These are phyloP conservation scores for Alternaria gaisen DNA, from an alignment of 2,329 filamentous ascomycete genomes.

Conservation along the genomic window DNA sequence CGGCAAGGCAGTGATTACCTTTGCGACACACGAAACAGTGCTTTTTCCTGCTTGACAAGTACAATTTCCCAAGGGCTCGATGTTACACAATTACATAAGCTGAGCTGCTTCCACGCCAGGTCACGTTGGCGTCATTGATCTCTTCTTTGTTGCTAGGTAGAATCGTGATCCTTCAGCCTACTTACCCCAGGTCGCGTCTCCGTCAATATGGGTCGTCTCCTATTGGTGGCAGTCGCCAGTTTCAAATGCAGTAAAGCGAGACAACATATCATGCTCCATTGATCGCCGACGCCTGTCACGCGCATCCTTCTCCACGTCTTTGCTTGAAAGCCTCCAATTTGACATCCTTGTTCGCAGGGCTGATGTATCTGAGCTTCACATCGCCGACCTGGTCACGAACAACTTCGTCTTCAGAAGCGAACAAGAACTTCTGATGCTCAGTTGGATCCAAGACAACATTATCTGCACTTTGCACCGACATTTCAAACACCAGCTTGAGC, in stretches of 20 bases:
- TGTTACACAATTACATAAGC: conserved; percentile 5
- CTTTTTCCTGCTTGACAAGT: conserved; percentile 6
- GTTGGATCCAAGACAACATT: conserved; percentile 47
- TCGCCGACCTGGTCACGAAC: conserved; percentile 37
- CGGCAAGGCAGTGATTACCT: conserved; percentile 14
- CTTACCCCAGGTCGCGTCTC: conserved; percentile 2
- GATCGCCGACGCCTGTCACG: not conserved
- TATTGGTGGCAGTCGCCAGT: conserved; percentile 11
- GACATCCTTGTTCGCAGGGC: conserved; percentile 40
- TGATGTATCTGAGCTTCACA: conserved; percentile 43
- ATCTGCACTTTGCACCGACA: conserved; percentile 41
- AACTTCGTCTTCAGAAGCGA: conserved; percentile 54
- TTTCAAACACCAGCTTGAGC: conserved; percentile 50
- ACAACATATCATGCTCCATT: not conserved
- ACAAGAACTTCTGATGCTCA: conserved; percentile 54
- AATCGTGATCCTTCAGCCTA: not conserved
- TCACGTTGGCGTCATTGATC: not conserved
- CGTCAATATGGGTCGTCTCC: conserved; percentile 6
- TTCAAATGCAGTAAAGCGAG: conserved; percentile 7
- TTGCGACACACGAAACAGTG: conserved; percentile 10
- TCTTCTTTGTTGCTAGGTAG: not conserved
- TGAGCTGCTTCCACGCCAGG: not conserved
- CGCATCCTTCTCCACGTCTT: conserved; percentile 20
- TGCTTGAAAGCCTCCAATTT: conserved; percentile 48
- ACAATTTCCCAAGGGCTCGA: not conserved